These are phyloP conservation scores for Diutina catenulata DNA, from an alignment of 1,139 yeast species.

Conservation along the genomic window DNA sequence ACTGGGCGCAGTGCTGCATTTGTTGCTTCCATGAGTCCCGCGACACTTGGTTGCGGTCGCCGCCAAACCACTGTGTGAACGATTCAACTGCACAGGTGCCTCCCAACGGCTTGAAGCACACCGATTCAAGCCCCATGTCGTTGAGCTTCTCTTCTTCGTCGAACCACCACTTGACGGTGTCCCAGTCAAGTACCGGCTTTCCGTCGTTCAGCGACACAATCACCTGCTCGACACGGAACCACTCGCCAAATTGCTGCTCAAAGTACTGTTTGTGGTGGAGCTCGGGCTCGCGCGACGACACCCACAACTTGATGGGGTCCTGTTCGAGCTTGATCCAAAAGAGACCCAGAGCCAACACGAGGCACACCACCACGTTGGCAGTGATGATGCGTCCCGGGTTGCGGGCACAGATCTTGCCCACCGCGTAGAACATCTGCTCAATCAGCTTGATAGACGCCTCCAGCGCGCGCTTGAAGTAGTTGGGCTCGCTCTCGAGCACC, in stretches of 20 bases:
- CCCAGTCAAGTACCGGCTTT: slow-evolving; percentile 49
- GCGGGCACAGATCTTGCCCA: slow-evolving; percentile 45
- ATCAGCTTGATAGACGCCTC: neutral
- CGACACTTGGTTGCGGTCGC: slow-evolving; percentile 41
- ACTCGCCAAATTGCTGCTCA: slow-evolving; percentile 81
- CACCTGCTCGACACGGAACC: slow-evolving; percentile 79
- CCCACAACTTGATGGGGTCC: slow-evolving; percentile 82
- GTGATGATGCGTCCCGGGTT: slow-evolving; percentile 48
- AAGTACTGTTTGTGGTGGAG: slow-evolving; percentile 56
- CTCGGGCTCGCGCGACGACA: slow-evolving; percentile 67
- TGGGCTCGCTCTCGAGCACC: no score
- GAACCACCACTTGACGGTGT: slow-evolving; percentile 79
- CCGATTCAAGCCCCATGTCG: slow-evolving; percentile 35
- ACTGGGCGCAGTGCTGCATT: slow-evolving; percentile 49
- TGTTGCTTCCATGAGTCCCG: slow-evolving; percentile 41
- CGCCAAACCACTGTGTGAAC: slow-evolving; percentile 77
- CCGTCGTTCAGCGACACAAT: slow-evolving; percentile 56
- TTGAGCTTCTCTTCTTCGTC: slow-evolving; percentile 50
- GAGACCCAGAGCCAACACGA: slow-evolving; percentile 43
- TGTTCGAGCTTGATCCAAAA: slow-evolving; percentile 50
- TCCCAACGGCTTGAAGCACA: slow-evolving; percentile 73
- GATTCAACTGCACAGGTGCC: slow-evolving; percentile 85
- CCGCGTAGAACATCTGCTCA: neutral
- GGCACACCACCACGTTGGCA: slow-evolving; percentile 29
- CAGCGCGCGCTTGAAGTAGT: no score